Percentiles rank a stretch among this genome's conserved stretches.
These are phyloP conservation scores for Populus hybrid DNA, from an alignment of 441 rosid species.

Conservation along the genomic window DNA sequence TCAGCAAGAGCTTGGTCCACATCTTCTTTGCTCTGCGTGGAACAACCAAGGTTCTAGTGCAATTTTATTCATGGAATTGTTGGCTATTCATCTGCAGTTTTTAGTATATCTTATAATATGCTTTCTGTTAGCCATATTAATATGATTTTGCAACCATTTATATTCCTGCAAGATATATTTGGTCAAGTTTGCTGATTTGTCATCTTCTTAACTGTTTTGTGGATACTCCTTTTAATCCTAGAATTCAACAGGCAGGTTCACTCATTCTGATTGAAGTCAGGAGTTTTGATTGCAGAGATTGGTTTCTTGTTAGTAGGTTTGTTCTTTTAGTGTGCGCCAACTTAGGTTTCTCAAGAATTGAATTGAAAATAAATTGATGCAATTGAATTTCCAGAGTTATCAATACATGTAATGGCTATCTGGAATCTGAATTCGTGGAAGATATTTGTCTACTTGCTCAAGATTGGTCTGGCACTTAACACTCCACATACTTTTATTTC, in stretches of 20 bases:
- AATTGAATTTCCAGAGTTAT: not conserved
- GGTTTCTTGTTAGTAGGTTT: not conserved
- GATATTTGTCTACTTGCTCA: not conserved
- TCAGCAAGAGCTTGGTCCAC: slow-evolving; percentile 87
- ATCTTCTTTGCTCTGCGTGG: slow-evolving; percentile 89
- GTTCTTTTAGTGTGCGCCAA: not conserved
- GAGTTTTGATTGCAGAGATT: not conserved
- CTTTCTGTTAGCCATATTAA: not conserved
- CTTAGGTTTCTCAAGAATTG: not conserved
- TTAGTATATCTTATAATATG: not conserved
- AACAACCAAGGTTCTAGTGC: slow-evolving; percentile 67
- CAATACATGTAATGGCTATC: not conserved
- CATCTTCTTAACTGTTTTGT: not conserved
- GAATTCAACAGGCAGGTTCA: not conserved
- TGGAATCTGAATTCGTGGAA: not conserved
- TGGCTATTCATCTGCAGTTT: slow-evolving; percentile 7
- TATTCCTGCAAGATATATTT: not conserved
- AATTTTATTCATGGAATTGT: slow-evolving; percentile 4
- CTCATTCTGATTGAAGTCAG: not conserved
- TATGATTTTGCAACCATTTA: not conserved
- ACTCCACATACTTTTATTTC: not conserved
- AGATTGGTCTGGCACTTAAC: not conserved
- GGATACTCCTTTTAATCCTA: not conserved
- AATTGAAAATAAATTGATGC: not conserved
- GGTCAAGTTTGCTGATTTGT: not conserved